A percentile compares a stretch with the other conserved stretches of the same genome.
phyloP scores from a whole-genome alignment of 768 basidiomycete genomes.

The Mycena albidolilacea region DNA sequence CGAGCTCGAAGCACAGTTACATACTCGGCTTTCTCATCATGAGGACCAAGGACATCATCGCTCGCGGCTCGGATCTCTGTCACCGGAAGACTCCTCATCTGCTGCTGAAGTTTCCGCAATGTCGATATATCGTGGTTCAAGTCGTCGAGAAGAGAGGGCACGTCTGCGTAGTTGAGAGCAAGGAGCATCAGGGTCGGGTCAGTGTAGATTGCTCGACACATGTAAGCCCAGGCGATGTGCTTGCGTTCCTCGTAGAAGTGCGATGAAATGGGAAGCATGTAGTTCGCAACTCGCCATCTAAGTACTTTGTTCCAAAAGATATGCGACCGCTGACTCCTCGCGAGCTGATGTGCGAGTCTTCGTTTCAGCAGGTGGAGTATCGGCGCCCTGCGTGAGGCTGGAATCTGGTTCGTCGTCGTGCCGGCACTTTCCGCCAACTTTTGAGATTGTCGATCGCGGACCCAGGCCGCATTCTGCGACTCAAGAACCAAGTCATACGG shows the following conservation, averaged over 20 bases:
- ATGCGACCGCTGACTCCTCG: constrained; percentile 8
- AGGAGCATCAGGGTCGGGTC: constrained; percentile 54
- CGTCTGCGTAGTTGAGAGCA: constrained; percentile 47
- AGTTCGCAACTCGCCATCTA: constrained; percentile 48
- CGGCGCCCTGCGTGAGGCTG: neutral
- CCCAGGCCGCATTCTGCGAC: constrained; percentile 53
- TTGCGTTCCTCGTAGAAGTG: constrained; percentile 50
- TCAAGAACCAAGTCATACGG: constrained; percentile 52
- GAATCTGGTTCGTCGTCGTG: constrained; percentile 14
- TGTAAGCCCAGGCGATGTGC: constrained; percentile 50
- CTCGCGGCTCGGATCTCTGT: constrained; percentile 44
- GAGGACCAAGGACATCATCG: constrained; percentile 48
- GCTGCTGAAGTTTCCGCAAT: constrained; percentile 47
- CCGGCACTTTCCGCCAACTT: constrained; percentile 23
- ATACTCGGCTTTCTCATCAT: constrained; percentile 41
- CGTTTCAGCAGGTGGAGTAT: neutral
- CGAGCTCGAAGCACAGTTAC: constrained; percentile 43
- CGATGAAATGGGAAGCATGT: constrained; percentile 48
- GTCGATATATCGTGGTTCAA: constrained; percentile 46
- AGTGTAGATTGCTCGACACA: constrained; percentile 52
- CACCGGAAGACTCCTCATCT: constrained; percentile 42
- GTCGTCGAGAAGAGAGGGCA: constrained; percentile 43
- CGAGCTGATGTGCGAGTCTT: neutral
- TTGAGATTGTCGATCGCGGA: constrained; percentile 45
- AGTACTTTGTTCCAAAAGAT: constrained; percentile 48